Percentiles rank a stretch among this genome's conserved stretches.
Conservation (phyloP, 2,329 filamentous ascomycete genomes). For the Fusarium anthophilum region DNA sequence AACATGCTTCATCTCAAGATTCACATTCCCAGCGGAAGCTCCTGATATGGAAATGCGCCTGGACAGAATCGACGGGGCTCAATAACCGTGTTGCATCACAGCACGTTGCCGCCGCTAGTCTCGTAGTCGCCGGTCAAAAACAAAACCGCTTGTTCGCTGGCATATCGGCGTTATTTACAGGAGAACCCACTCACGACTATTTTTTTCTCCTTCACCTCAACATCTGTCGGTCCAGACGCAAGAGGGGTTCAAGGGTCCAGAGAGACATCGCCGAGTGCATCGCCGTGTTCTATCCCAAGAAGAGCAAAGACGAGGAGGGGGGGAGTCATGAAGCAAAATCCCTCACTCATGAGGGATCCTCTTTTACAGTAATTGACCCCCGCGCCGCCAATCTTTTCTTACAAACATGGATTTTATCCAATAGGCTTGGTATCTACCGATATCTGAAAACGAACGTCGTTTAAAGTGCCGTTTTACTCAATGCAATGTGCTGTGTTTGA, state of each 20-base stretch:
- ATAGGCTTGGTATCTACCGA: conserved; percentile 30
- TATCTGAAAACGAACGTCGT: conserved; percentile 28
- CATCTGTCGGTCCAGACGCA: conserved; percentile 17
- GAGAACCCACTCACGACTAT: conserved; percentile 24
- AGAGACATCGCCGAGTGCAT: conserved; percentile 27
- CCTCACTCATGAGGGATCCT: conserved; percentile 33
- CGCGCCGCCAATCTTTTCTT: conserved; percentile 20
- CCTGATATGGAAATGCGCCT: conserved; percentile 21
- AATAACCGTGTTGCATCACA: conserved; percentile 18
- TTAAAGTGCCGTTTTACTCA: conserved; percentile 31
- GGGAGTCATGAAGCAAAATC: conserved; percentile 33
- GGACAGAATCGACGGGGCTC: conserved; percentile 8
- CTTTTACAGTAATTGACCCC: conserved; percentile 17
- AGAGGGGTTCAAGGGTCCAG: conserved; percentile 35
- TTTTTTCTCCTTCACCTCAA: conserved; percentile 10
- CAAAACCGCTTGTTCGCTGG: conserved; percentile 28
- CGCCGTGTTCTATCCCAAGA: conserved; percentile 39
- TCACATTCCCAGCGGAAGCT: conserved; percentile 16
- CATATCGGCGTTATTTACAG: conserved; percentile 36
- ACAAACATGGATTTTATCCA: conserved; percentile 29
- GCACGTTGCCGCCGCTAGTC: conserved; percentile 33
- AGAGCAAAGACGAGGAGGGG: conserved; percentile 23
- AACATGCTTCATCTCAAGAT: not conserved
- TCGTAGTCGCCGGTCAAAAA: conserved; percentile 27
- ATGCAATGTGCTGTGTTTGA: conserved; percentile 36